Conservation (phyloP, 192 early-diverging fungal genomes). For the Cetraspora pellucida region DNA sequence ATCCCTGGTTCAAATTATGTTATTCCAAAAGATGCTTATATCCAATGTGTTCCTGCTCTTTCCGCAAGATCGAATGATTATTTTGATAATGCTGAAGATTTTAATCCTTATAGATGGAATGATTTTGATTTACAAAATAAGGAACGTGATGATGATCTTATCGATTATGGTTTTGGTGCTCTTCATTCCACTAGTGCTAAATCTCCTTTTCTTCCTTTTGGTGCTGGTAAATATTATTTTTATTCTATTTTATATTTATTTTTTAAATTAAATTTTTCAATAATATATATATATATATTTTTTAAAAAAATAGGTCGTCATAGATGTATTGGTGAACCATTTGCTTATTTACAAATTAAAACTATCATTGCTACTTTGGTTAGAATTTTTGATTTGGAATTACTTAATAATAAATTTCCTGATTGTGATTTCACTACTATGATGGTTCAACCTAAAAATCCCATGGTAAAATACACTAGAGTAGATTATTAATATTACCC, state of each 20-base stretch:
- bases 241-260: conserved; percentile 17
- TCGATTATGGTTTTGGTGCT: conserved; percentile 79
- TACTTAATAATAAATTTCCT: conserved; percentile 77
- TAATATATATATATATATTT: too few species aligned
- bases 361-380: conserved; percentile 84
- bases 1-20: conserved; percentile 77
- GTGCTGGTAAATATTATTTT: conserved; percentile 64
- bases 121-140: conserved; percentile 59
- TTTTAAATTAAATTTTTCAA: too few species aligned
- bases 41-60: conserved; percentile 82
- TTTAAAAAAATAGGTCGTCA: conserved; percentile 67
- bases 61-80: conserved; percentile 76
- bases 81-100: conserved; percentile 81
- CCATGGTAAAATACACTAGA: conserved; percentile 40
- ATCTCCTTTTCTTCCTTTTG: conserved; percentile 92
- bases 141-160: conserved; percentile 54
- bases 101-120: conserved; percentile 81
- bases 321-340: conserved; percentile 97
- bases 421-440: conserved; percentile 86
- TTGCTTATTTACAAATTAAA: conserved; percentile 96
- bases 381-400: conserved; percentile 72
- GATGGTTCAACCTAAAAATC: conserved; percentile 84
- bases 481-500: background rate
- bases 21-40: conserved; percentile 88
- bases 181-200: conserved; percentile 64